phyloP scores from a whole-genome alignment of 23 red algal species.

The Gracilaria gracilis region DNA sequence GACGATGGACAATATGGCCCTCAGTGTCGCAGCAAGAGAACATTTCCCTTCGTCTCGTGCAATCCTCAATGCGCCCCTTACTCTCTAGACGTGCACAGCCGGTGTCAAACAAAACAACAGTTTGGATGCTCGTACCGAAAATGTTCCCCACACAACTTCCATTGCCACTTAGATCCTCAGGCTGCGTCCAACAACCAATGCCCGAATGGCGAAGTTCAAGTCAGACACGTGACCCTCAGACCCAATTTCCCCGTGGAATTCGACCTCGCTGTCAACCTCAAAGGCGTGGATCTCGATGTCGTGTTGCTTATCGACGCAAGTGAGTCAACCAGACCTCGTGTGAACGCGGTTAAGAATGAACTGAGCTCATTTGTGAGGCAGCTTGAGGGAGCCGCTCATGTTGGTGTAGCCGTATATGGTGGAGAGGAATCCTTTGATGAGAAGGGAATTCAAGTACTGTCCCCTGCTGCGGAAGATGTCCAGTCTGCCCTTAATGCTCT shows the following conservation, averaged over 20 bases:
- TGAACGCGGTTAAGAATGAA: too few species aligned
- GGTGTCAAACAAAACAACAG: background rate
- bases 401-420: too few species aligned
- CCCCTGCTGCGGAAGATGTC: too few species aligned
- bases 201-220: background rate
- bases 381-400: too few species aligned
- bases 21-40: background rate
- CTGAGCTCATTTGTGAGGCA: too few species aligned
- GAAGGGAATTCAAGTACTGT: too few species aligned
- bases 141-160: background rate
- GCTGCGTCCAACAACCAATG: background rate
- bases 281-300: too few species aligned
- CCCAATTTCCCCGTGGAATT: slow-evolving; percentile 6
- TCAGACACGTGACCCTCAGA: background rate
- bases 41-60: slow-evolving; percentile 10
- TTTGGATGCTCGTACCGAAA: slow-evolving; percentile 2
- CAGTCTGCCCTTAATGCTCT: too few species aligned
- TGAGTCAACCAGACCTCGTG: too few species aligned
- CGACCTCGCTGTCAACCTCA: background rate
- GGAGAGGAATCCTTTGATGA: too few species aligned
- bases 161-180: background rate
- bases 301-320: too few species aligned
- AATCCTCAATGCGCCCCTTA: background rate
- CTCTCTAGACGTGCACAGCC: background rate
- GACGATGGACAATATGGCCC: background rate